Evolutionary conservation across 2,329 filamentous ascomycete genomes (phyloP).

Genomic region (Colletotrichum coccodes): DNA sequence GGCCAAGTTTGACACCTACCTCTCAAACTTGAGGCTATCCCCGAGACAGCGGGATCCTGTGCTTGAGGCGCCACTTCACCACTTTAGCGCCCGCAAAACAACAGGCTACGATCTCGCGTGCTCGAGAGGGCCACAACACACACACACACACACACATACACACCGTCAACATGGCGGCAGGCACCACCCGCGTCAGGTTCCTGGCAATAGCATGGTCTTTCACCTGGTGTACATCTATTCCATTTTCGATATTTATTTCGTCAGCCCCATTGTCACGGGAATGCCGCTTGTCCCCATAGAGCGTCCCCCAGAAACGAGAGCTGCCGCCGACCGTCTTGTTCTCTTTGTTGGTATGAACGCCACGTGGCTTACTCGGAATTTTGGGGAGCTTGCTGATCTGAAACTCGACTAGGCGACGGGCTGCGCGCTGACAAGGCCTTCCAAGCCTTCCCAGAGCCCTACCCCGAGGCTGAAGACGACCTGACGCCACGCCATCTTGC

Average conservation of each 20-base stretch:
- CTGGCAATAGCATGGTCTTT: conserved; percentile 64
- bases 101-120: background rate
- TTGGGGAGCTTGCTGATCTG: too few relatives aligned
- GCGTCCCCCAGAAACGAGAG: conserved; percentile 64
- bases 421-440: conserved; percentile 98
- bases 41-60: background rate
- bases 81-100: background rate
- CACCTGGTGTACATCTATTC: conserved; percentile 94
- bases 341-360: conserved; percentile 82
- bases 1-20: background rate
- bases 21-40: background rate
- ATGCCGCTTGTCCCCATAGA: conserved; percentile 86
- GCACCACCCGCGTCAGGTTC: background rate
- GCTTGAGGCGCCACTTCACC: conserved; percentile 1
- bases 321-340: conserved; percentile 90
- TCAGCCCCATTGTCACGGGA: conserved; percentile 94
- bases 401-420: conserved; percentile 87
- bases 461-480: conserved; percentile 72
- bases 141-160: background rate
- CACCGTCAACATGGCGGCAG: background rate
- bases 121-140: too few relatives aligned
- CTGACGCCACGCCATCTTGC: conserved; percentile 83
- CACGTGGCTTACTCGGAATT: background rate
- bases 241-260: conserved; percentile 99
- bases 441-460: conserved; percentile 90